Evolutionary conservation across 768 basidiomycete genomes (phyloP).

Genomic region (Thelephora aurantiotincta): DNA sequence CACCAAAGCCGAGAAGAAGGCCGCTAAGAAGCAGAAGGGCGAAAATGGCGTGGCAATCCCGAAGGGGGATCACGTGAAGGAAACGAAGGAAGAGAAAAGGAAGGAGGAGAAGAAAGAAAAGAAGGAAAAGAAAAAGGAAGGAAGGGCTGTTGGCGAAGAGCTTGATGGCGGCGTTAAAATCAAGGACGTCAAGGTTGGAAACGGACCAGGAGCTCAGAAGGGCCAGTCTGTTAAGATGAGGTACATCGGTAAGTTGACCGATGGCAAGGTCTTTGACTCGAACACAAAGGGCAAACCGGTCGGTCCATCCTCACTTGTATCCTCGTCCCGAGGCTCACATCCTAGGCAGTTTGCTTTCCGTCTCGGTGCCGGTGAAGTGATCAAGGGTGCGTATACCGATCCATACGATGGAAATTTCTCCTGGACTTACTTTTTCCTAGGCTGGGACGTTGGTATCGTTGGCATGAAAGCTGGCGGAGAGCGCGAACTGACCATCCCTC

Average conservation of each 20-base stretch:
- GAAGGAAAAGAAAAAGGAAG: constrained; percentile 15
- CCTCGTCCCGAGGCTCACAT: constrained; percentile 1
- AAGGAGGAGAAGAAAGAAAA: constrained; percentile 22
- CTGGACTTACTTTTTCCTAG: constrained; percentile 16
- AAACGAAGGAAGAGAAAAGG: constrained; percentile 18
- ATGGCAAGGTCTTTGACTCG: constrained; percentile 65
- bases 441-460: constrained; percentile 85
- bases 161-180: constrained; percentile 65
- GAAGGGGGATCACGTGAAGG: constrained; percentile 14
- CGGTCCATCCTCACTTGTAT: constrained; percentile 15
- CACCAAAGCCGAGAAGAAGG: constrained; percentile 49
- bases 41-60: constrained; percentile 33
- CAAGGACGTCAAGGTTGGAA: constrained; percentile 63
- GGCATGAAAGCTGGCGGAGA: constrained; percentile 93
- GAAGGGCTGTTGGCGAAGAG: constrained; percentile 19
- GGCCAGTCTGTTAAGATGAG: constrained; percentile 77
- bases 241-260: constrained; percentile 81
- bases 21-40: constrained; percentile 63
- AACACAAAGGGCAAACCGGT: constrained; percentile 83
- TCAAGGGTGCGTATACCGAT: constrained; percentile 46
- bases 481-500: constrained; percentile 63
- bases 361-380: constrained; percentile 82
- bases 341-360: constrained; percentile 51
- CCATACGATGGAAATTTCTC: neutral
- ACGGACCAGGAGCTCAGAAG: constrained; percentile 76